Base-by-base conservation (phyloP, 352 stramenopile species). In the Blastocystis sp. region DNA sequence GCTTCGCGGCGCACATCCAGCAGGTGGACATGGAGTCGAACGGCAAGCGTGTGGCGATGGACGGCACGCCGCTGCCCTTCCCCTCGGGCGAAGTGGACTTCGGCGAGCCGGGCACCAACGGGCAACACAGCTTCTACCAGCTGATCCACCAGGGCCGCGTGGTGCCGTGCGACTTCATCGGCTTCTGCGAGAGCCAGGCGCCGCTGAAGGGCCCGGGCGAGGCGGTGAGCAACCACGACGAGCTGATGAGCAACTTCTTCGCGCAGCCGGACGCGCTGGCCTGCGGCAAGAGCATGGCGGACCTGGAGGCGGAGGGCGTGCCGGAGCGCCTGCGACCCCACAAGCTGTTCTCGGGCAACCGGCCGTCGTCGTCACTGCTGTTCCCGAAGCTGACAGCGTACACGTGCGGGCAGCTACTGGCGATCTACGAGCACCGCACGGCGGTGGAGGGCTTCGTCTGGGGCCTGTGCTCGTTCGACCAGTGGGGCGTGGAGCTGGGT, bases 181-280 rank as follows among this genome's bases (percentile, higher is more conserved):
- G 96, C 48, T 98, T 98, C 90, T 94, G 95, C 88, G 92, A 98
- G 90, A 97, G 92, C 87, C 96, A 98, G 91, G 93, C 93, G 89
- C 92, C 93, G 59, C 90, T 96, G 74, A 53, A 90, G 60, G 91
- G 94, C 67, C 91, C 91, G 0, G 91, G 91, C 43, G 92, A 86
- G 59, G 59, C 92, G 0, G 94, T 99, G 45, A 94, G 93, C n/a
- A 98, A 98, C 92, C 96, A 99, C 92, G 96, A 99, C 91, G 96
- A 99, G 91, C 93, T 99, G 88, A 99, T 99, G 96, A 95, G 92
- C 76, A 98, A 99, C 92, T 99, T 99, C 90, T 99, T 99, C 90
- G 96, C 96, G 52, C 96, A 99, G 90, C 95, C 96, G 0, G 97
- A 99, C 91, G 96, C 96, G 5, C 91, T 99, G 7, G 97, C 96